Base-by-base conservation (phyloP, 2,329 filamentous ascomycete genomes). In the Paraphaeosphaeria sporulosa region DNA sequence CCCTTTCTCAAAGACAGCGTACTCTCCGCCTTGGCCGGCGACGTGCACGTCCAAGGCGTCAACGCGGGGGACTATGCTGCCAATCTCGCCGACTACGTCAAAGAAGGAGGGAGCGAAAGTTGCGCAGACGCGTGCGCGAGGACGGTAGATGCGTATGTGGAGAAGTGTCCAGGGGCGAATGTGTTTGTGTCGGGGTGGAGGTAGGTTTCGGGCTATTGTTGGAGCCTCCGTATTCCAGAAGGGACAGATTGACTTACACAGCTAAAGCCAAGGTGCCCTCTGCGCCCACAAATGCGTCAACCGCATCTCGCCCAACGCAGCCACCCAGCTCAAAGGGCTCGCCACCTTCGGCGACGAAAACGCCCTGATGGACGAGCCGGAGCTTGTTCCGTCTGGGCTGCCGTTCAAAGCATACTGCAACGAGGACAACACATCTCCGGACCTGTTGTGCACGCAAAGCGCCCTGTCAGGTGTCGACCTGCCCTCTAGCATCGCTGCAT, bases 311-410 rank as follows among this genome's bases (percentile, higher is more conserved):
- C 15, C 38, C 30, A 17, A 44, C 3, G 44, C 55, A 9, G 9
- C 23, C 12, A 32, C 44, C 5, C 62, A 46, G 27, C 43, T 64
- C 44, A 60, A 60, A 43, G 62, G 54, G 13, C 48, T 64, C 7
- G 54, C 46, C 7, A 60, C 57, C 6, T 64, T 64, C 47, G 62
- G 62, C 21, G 59, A 61, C 34, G 59, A 61, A 30, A 61, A 57
- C 27, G 57, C 17, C 1, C 43, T 64, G n/a, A 57, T 60, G 53
- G 53, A 59, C 8, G 19, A 43, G 4, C 50, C 52, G 13, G 44
- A 47, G 1, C 5, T 53, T 27, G 48, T 64, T 6, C 62, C 62
- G 5, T 23, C 43, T 9, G 43, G 38, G 3, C 34, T 64, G 13
- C 30, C 52, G 1, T 47, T 61, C 17, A 34, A 53, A 13, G 3